A percentile compares a stretch with the other conserved stretches of the same genome.
Evolutionary conservation across 768 basidiomycete species (phyloP).

Genomic region (Auricularia heimuer): DNA sequence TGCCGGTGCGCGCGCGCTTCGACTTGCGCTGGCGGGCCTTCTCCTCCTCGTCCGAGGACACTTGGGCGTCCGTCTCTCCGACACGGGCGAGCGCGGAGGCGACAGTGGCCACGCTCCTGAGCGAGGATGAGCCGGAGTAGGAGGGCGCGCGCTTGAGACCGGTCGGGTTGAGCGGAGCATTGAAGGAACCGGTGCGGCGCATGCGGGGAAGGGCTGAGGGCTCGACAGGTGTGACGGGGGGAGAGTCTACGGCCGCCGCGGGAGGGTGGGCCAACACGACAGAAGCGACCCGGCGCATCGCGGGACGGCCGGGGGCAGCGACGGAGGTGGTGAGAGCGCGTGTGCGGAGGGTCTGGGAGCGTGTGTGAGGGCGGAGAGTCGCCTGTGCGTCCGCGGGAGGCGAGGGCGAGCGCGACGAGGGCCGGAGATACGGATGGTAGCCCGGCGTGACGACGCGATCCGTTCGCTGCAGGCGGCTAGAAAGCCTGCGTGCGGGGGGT

Average conservation of each 20-base stretch:
- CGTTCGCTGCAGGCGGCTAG: constrained; percentile 55
- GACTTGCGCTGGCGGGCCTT: constrained; percentile 45
- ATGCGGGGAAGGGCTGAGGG: constrained; percentile 22
- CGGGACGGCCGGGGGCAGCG: constrained; percentile 8
- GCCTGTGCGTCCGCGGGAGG: constrained; percentile 8
- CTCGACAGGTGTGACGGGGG: constrained; percentile 25
- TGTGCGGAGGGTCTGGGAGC: constrained; percentile 27
- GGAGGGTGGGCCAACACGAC: background rate
- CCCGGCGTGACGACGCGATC: constrained; percentile 42
- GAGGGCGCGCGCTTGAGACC: constrained; percentile 48
- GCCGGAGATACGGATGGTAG: constrained; percentile 51
- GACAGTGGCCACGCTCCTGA: background rate
- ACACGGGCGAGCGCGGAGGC: background rate
- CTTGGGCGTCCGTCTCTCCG: constrained; percentile 10
- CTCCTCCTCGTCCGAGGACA: constrained; percentile 72
- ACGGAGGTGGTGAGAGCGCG: constrained; percentile 31
- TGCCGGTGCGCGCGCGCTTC: constrained; percentile 45
- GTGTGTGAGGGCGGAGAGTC: constrained; percentile 3
- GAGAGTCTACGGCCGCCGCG: background rate
- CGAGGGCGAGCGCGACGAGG: constrained; percentile 28
- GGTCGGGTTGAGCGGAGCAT: constrained; percentile 6
- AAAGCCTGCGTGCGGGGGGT: constrained; percentile 36
- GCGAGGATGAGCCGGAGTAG: constrained; percentile 28
- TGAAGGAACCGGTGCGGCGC: constrained; percentile 29
- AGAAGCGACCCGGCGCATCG: background rate